Conservation (phyloP, 192 early-diverging fungal species). For the Coemansia sp. region DNA sequence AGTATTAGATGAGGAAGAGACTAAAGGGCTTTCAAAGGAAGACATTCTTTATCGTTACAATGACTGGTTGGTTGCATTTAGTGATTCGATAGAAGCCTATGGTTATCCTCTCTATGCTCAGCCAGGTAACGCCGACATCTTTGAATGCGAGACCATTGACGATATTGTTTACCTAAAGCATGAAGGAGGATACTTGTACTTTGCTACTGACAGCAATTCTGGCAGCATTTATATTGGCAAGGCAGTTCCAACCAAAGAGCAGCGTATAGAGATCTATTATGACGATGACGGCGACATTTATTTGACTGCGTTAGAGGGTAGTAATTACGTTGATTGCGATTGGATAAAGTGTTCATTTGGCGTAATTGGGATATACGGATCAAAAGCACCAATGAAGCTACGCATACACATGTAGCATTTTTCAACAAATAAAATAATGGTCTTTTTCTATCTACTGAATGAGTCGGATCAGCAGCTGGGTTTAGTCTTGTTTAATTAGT, state of each 20-base stretch:
- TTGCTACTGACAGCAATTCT: background rate
- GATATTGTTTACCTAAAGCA: slow-evolving; percentile 1
- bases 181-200: background rate
- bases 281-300: background rate
- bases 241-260: background rate
- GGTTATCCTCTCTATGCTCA: background rate
- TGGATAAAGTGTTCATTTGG: too few relatives aligned
- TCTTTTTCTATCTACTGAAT: too few relatives aligned
- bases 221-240: background rate
- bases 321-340: too few relatives aligned
- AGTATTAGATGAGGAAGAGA: background rate
- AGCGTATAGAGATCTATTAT: background rate
- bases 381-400: too few relatives aligned
- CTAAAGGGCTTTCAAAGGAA: background rate
- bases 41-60: background rate
- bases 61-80: background rate
- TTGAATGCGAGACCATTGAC: slow-evolving; percentile 5
- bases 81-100: background rate
- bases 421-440: too few relatives aligned
- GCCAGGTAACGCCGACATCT: background rate
- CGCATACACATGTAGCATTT: too few relatives aligned
- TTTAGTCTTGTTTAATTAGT: too few relatives aligned
- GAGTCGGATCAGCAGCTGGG: too few relatives aligned
- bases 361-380: too few relatives aligned
- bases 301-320: background rate